Evolutionary conservation across 441 rosid genomes (phyloP).

Genomic region (Pelargonium fulgidum): DNA sequence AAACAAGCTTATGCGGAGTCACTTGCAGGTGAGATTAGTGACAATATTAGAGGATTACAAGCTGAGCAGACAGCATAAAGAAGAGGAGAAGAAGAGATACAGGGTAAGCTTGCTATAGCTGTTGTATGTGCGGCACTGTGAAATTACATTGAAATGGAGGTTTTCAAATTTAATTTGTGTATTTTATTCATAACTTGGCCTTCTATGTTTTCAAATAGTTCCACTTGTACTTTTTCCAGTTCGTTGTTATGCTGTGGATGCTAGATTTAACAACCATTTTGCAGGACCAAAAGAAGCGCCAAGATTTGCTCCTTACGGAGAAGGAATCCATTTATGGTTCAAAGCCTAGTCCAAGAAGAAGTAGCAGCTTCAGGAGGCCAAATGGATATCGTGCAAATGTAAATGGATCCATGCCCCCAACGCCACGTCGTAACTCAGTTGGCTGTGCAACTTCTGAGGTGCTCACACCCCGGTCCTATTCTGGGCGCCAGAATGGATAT

Average conservation of each 20-base stretch:
- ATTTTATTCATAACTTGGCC: not conserved
- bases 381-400: slow-evolving; percentile 33
- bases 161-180: no score
- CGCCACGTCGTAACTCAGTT: slow-evolving; percentile 71
- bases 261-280: slow-evolving; percentile 11
- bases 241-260: not conserved
- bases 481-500: slow-evolving; percentile 84
- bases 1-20: slow-evolving; percentile 16
- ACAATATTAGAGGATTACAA: slow-evolving; percentile 85
- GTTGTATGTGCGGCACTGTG: not conserved
- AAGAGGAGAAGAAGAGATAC: slow-evolving; percentile 84
- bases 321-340: slow-evolving; percentile 93
- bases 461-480: slow-evolving; percentile 66
- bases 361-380: slow-evolving; percentile 71
- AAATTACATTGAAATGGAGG: no score
- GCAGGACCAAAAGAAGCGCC: slow-evolving; percentile 96
- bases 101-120: slow-evolving; percentile 37
- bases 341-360: slow-evolving; percentile 83
- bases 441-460: slow-evolving; percentile 58
- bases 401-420: slow-evolving; percentile 79
- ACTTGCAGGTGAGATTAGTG: slow-evolving; percentile 60
- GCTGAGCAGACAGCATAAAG: slow-evolving; percentile 65
- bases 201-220: not conserved
- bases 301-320: slow-evolving; percentile 72
- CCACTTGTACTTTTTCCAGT: not conserved